Evolutionary conservation across 1,284 basidiomycete genomes (phyloP), one percentile per base, ranked within the genome.

Genomic region (Naganishia cerealis): DNA sequence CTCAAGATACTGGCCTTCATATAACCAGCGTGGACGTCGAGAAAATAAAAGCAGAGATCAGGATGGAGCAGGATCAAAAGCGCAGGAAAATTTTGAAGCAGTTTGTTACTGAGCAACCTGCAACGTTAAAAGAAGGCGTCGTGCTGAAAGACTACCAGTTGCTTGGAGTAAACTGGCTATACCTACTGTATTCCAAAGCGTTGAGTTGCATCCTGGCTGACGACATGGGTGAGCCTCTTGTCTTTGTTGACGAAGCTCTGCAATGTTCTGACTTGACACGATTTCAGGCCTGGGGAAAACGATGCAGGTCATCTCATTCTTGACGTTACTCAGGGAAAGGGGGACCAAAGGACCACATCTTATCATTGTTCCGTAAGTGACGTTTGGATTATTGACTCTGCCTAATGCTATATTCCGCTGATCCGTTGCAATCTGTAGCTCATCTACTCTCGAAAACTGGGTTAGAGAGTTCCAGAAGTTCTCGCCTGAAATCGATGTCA

Each of bases 381-480:
- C 43, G 29, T 24, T 24, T 13, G 40, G 24, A 33, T 58, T 46
- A 24, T 24, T 21, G 46, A 9, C 24, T 24, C 21, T 50, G 46
- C n/a, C 46, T n/a, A 2, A 50, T 50, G 40, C 52, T 58, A 33
- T 33, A 33, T 33, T 33, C 6, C 71, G 61, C 46, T 67, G 21
- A 46, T 43, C 24, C 57, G 5, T n/a, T 53, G 15, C 21, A n/a
- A 24, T 62, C 55, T 66, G 24, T 72, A 92, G 90, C 16, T 94
- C 94, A 1, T 99, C 95, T 2, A 98, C 94, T 0, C 82, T 99
- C 26, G 96, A 99, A 80, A 99, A 99, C 76, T 99, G 96, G 96
- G 90, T 91, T 77, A 87, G 96, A 71, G 96, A 99, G 80, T 97
- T 99, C 77, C 86, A 87, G 46, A 87, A 88, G 54, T 99, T 99